Evolutionary conservation across 192 early-diverging fungal species (phyloP), one percentile per base, ranked within the genome.

Genomic region (Coemansia sp.): DNA sequence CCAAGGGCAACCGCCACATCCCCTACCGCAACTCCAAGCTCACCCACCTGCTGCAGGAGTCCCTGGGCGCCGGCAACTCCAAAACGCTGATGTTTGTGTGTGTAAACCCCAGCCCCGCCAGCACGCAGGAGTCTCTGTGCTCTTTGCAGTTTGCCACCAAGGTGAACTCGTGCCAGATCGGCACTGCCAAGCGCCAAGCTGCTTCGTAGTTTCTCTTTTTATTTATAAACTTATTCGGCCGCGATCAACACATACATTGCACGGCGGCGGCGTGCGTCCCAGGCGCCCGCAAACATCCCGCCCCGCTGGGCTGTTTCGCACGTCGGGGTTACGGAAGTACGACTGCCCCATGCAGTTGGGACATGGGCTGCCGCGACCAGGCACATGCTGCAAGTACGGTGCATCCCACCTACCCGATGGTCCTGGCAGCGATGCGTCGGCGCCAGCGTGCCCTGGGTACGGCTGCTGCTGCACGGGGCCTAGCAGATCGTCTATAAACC

Each of bases 11-110:
- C 50, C 72, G 71, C 28, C 89, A 95, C 70, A 81, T 98, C 18
- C 94, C 94, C 3, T 98, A 94, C 75, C 79, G 96, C 53, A 94
- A 98, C 81, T 94, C 93, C 6, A 94, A 94, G 78, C 80, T 94
- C 51, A 80, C 68, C 15, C 72, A 75, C 35, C 55, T 87, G 53
- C 61, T 86, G 47, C 80, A 81, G 46, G 70, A 82, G 57, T 86
- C 72, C 3, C 63, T 85, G 8, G 89, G 91, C 37, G 66, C 62
- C 0, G 96, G 96, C 14, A 97, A 96, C 59, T 89, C 88, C 65
- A 98, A 98, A 72, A 96, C 94, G 9, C 81, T 97, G 15, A 98
- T 98, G 96, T 96, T 98, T 87, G 96, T 98, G 13, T 96, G 96
- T 51, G 82, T 98, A 30, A 89, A 85, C 16, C 96, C 96, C n/a